These are phyloP conservation scores for Saccharomycopsis javanensis DNA, from an alignment of 805 yeast species.

Conservation along the genomic window DNA sequence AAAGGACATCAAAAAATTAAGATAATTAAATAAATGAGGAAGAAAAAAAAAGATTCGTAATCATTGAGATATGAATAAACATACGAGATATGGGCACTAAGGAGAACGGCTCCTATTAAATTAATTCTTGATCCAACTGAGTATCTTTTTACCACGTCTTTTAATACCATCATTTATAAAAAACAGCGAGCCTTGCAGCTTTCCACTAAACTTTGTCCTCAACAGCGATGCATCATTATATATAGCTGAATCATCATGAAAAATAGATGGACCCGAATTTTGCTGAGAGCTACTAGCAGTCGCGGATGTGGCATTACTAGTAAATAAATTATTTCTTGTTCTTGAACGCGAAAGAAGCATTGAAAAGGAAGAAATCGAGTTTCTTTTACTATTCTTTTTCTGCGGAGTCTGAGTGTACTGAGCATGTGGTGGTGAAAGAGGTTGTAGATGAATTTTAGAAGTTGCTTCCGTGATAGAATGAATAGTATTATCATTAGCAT, in stretches of 20 bases:
- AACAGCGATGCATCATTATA: not conserved
- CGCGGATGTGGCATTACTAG: not conserved
- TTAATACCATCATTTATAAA: not conserved
- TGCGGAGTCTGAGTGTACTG: not conserved
- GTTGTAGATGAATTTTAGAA: not conserved
- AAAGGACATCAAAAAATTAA: not conserved
- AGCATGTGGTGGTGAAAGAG: not conserved
- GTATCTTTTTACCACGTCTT: not conserved
- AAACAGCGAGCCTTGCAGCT: not conserved
- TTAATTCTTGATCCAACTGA: not conserved
- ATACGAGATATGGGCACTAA: not conserved
- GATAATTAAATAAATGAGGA: not conserved
- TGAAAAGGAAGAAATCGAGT: not conserved
- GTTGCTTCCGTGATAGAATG: not conserved
- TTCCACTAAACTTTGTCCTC: not conserved
- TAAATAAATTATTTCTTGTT: not conserved
- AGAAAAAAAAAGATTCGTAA: not conserved
- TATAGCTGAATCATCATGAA: no score
- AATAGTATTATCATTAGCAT: not conserved
- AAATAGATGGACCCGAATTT: not conserved
- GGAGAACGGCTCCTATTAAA: not conserved
- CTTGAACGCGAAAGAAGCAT: conserved; percentile 1
- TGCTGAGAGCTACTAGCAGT: no score
- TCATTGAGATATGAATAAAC: not conserved
- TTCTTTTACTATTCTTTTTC: not conserved